Percentiles rank a stretch among this genome's conserved stretches.
Conservation (phyloP, 2,329 filamentous ascomycete genomes). For the Chaetomiaceae sp. region DNA sequence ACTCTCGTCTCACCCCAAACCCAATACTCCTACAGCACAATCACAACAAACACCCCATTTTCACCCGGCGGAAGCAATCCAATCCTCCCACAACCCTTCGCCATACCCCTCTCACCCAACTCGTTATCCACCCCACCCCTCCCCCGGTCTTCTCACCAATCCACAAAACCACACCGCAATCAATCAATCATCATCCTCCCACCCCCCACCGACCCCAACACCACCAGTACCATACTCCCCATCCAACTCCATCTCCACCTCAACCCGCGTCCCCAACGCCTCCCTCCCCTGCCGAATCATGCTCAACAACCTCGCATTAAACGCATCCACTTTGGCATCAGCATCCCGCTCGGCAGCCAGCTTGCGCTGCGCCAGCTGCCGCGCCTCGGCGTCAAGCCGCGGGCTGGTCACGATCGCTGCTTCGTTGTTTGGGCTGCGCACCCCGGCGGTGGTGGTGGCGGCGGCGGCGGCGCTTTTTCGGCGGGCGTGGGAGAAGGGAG, state of each 20-base stretch:
- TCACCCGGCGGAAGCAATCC: no score
- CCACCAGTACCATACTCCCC: background rate
- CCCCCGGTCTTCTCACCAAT: background rate
- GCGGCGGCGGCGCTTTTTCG: background rate
- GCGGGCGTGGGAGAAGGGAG: background rate
- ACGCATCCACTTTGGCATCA: constrained; percentile 69
- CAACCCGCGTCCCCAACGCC: constrained; percentile 69
- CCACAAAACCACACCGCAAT: background rate
- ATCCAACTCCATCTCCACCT: constrained; percentile 55
- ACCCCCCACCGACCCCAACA: background rate
- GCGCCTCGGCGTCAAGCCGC: constrained; percentile 59
- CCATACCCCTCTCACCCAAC: no score
- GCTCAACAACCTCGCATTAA: constrained; percentile 72
- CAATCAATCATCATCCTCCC: constrained; percentile 10
- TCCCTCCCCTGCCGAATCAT: constrained; percentile 88
- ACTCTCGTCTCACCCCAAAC: no score
- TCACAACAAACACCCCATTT: no score
- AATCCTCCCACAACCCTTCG: no score
- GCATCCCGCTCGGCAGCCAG: constrained; percentile 68
- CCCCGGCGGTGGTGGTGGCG: no score
- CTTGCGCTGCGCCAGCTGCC: constrained; percentile 64
- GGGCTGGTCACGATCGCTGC: constrained; percentile 45
- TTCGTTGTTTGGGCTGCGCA: no score
- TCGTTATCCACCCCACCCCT: no score
- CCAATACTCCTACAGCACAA: no score